phyloP scores from a whole-genome alignment of 2,329 filamentous ascomycete species.

The Leptosphaerulina australis region DNA sequence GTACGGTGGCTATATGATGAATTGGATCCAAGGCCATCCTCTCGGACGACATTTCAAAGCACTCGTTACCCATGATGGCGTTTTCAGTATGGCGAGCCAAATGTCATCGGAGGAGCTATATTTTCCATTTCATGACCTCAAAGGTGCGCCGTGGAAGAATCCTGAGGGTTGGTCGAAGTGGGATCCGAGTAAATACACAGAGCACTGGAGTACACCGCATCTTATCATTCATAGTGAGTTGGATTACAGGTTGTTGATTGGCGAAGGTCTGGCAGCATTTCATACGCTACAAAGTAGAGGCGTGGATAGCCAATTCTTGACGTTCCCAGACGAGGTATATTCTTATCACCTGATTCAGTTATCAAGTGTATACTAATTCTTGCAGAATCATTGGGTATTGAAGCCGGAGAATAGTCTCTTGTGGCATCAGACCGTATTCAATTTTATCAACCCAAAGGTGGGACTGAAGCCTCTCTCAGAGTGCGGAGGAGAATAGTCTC shows the following conservation, averaged over 20 bases:
- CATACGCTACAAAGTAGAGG: constrained; percentile 79
- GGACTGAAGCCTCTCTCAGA: constrained; percentile 51
- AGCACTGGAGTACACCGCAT: constrained; percentile 84
- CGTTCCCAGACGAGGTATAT: constrained; percentile 85
- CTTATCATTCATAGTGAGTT: constrained; percentile 89
- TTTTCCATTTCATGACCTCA: constrained; percentile 57
- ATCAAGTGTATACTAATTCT: no score
- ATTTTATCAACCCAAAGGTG: constrained; percentile 70
- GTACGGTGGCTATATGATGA: constrained; percentile 56
- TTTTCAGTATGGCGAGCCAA: constrained; percentile 68
- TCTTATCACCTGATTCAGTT: no score
- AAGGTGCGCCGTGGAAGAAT: constrained; percentile 46
- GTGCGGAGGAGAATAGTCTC: constrained; percentile 5
- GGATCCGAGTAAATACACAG: constrained; percentile 62
- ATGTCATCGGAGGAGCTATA: constrained; percentile 59
- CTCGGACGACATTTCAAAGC: constrained; percentile 86
- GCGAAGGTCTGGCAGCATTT: constrained; percentile 83
- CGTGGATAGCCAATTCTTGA: constrained; percentile 77
- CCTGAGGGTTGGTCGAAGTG: constrained; percentile 60
- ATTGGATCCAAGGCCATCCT: constrained; percentile 89
- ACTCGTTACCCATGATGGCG: constrained; percentile 85
- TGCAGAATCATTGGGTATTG: constrained; percentile 80
- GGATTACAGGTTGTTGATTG: constrained; percentile 85
- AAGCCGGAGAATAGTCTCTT: constrained; percentile 90
- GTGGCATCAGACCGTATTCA: constrained; percentile 86